Evolutionary conservation across 2,329 filamentous ascomycete species (phyloP), one percentile per base, ranked within the genome.

Genomic region (Penicillium brevicompactum): DNA sequence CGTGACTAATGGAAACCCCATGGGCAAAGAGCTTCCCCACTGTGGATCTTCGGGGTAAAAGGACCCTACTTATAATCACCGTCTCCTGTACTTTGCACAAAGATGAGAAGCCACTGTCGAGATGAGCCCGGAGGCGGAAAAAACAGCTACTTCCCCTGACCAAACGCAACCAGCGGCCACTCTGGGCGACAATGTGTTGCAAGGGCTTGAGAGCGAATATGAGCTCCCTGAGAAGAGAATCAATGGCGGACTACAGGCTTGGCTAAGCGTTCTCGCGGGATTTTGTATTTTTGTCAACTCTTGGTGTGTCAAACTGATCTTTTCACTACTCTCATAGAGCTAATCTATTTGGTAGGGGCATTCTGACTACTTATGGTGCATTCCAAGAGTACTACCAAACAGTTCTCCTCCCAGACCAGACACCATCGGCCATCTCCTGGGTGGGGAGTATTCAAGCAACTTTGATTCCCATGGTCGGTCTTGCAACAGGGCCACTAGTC

Each of bases 361-460:
- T 80, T 2, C 64, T 80, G 24, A 77, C 77, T 31, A 75, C 72
- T 1, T 82, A 78, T 61, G 79, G 80, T 8, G 74, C 76, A 11
- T 82, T 78, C 53, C 78, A 82, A 57, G 73, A 74, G 18, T 82
- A 78, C 58, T 82, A 82, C 66, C 70, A 74, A 45, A 70, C 66
- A 4, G 63, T 57, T 3, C 65, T 77, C 1, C 68, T 79, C 3
- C 58, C 66, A 32, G 54, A 62, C 34, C 56, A 70, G 52, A 64
- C 71, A 1, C 70, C 75, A 9, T 80, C 76, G n/a, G 46, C 70
- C 3, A 78, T 82, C 53, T 79, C 78, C 16, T 81, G 77, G 74
- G 77, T 81, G 22, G 78, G 79, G 38, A 76, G 76, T 6, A 63
- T 79, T 14, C 77, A 80, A 48, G 73, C 74, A 13, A 79, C 80